A percentile compares a stretch with the other conserved stretches of the same genome.
phyloP scores from a whole-genome alignment of 106 monocot genomes.

The Acanthochlamys bracteata region DNA sequence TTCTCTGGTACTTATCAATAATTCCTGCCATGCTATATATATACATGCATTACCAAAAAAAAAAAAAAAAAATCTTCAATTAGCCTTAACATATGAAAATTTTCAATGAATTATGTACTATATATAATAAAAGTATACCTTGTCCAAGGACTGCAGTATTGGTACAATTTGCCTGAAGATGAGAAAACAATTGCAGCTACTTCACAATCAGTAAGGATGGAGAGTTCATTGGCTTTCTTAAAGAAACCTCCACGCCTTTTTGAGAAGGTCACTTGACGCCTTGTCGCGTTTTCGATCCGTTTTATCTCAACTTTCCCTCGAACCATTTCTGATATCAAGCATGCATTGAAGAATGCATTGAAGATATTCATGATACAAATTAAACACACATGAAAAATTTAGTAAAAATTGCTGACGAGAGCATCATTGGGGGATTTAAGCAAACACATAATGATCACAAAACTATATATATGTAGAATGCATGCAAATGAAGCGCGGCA shows the following conservation, averaged over 20 bases:
- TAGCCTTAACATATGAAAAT: not conserved
- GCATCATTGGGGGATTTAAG: too few relatives aligned
- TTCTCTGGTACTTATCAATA: not conserved
- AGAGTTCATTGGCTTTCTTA: slow-evolving; percentile 68
- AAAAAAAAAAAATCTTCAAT: not conserved
- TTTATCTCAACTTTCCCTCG: slow-evolving; percentile 74
- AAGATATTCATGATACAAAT: too few relatives aligned
- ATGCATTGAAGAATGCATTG: not conserved
- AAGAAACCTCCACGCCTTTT: slow-evolving; percentile 55
- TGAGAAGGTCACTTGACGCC: slow-evolving; percentile 69
- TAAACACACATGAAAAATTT: too few relatives aligned
- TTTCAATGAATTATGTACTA: not conserved
- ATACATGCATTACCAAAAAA: not conserved
- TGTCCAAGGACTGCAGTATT: slow-evolving; percentile 28
- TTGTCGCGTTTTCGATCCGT: slow-evolving; percentile 56
- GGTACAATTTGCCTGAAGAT: slow-evolving; percentile 42
- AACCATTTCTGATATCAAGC: slow-evolving; percentile 30
- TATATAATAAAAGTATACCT: not conserved
- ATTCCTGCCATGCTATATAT: not conserved
- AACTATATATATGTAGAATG: not conserved
- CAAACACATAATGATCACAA: slow-evolving; percentile 3
- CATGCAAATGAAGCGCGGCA: slow-evolving; percentile 6
- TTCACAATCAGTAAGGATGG: slow-evolving; percentile 54
- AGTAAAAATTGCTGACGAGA: too few relatives aligned
- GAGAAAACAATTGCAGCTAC: slow-evolving; percentile 57